Conservation (phyloP, 2,329 filamentous ascomycete genomes). For the Arthrobotrys conoides region DNA sequence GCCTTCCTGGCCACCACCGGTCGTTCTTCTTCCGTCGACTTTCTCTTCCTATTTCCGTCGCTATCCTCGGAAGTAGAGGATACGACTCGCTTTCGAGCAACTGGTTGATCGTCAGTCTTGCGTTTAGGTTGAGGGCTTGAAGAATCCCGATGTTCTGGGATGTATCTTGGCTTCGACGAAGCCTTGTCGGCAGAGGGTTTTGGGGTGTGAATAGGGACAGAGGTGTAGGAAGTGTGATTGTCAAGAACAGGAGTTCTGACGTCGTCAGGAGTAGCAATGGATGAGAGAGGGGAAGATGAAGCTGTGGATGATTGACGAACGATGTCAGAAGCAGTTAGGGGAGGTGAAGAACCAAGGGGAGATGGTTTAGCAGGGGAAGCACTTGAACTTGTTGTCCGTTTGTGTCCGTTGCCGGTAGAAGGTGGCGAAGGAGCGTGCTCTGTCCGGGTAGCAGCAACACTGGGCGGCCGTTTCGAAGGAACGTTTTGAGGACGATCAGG, state of each 20-base stretch:
- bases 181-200: slow-evolving; percentile 49
- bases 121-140: slow-evolving; percentile 47
- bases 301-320: slow-evolving; percentile 53
- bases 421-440: slow-evolving; percentile 35
- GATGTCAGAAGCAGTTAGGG: slow-evolving; percentile 59
- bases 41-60: slow-evolving; percentile 48
- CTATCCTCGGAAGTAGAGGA: slow-evolving; percentile 49
- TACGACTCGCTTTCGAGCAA: slow-evolving; percentile 47
- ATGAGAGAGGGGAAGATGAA: slow-evolving; percentile 56
- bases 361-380: slow-evolving; percentile 64
- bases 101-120: slow-evolving; percentile 36
- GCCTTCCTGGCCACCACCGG: slow-evolving; percentile 52
- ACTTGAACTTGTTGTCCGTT: slow-evolving; percentile 61
- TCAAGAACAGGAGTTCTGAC: slow-evolving; percentile 56
- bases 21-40: slow-evolving; percentile 48
- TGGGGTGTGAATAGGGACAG: slow-evolving; percentile 38
- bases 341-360: slow-evolving; percentile 63
- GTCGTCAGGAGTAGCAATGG: slow-evolving; percentile 51
- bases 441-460: slow-evolving; percentile 11
- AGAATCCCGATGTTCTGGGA: slow-evolving; percentile 49
- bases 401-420: slow-evolving; percentile 40
- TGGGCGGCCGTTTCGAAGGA: slow-evolving; percentile 52
- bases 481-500: slow-evolving; percentile 38
- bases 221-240: slow-evolving; percentile 50
- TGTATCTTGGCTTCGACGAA: slow-evolving; percentile 51